These are phyloP conservation scores for Ambrosiella beaveri DNA, from an alignment of 2,329 filamentous ascomycete genomes.

Conservation along the genomic window DNA sequence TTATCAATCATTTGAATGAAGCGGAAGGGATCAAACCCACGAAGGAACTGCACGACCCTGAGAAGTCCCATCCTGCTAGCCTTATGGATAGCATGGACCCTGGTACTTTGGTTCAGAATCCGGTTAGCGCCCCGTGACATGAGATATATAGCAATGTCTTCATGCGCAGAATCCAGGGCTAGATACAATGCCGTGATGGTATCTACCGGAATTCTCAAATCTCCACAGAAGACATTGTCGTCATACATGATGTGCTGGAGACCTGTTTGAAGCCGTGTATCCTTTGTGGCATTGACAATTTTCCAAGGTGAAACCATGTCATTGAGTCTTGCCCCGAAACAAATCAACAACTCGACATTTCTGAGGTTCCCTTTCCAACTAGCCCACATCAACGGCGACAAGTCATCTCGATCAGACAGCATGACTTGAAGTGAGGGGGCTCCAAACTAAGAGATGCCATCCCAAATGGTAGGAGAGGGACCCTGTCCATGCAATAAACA, in stretches of 20 bases:
- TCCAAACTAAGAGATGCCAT: conserved; percentile 3
- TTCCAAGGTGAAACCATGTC: not conserved
- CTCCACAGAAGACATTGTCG: conserved; percentile 2
- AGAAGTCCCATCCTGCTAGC: not conserved
- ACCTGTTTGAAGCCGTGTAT: not conserved
- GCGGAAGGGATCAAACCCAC: not conserved
- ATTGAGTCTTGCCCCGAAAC: conserved; percentile 3
- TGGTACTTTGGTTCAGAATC: conserved; percentile 1
- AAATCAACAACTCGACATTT: not conserved
- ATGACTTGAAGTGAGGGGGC: conserved; percentile 1
- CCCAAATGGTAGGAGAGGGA: not conserved
- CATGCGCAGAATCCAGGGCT: conserved; percentile 6
- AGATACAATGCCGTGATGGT: conserved; percentile 8
- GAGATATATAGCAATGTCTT: not conserved
- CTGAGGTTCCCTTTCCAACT: conserved; percentile 2
- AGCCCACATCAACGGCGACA: conserved; percentile 9
- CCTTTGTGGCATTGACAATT: not conserved
- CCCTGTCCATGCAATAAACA: not conserved
- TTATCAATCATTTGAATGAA: not conserved
- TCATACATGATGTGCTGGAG: conserved; percentile 4
- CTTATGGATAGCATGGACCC: conserved; percentile 9
- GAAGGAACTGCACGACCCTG: not conserved
- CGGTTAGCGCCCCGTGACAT: not conserved
- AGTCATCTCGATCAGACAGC: not conserved
- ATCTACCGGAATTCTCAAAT: not conserved